Evolutionary conservation across 2,329 filamentous ascomycete genomes (phyloP), one percentile per base, ranked within the genome.

Genomic region (Neofusicoccum kwambonambiense): DNA sequence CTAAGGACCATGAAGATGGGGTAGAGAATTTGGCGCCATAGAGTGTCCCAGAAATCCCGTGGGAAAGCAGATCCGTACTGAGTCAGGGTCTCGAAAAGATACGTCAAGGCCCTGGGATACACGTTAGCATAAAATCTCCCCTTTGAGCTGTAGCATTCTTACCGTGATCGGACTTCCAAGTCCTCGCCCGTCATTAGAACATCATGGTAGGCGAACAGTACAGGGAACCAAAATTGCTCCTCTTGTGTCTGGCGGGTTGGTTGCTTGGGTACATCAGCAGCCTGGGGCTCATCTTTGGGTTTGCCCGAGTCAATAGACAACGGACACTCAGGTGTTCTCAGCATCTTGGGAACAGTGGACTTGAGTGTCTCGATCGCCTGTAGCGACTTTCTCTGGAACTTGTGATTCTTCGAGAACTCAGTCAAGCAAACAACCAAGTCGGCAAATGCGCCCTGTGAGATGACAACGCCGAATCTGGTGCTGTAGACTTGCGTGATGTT

Each of bases 101-200:
- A 99, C 70, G 93, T 96, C 45, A 99, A 83, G 2, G 96, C 95
- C 70, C 86, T 78, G 60, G 17, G 22, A 7, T 3, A 39, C 22
- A 5, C n/a, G 34, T 54, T 19, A 54, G 50, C 17, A 7, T 17
- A 17, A 5, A n/a, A 27, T 42, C 37, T 7, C 5, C 13, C 9
- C 42, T 6, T 19, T 3, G 3, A 7, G 7, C 5, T 37, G 41
- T 34, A 42, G 35, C 4, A 57, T 51, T n/a, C 63, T 62, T 76
- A 81, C 79, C 82, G 79, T 67, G 86, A 97, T 65, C 95, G 90
- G 45, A 98, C 95, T 78, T 99, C 95, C 17, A 99, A 84, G 75
- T 99, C 95, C 77, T 99, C 96, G 2, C 96, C 95, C 1, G 95
- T 99, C 95, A 99, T 99, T 54, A 99, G 82, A 22, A 99, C 93